These are phyloP conservation scores for Tolypocladium amazonense DNA, from an alignment of 2,329 filamentous ascomycete species.

Conservation along the genomic window DNA sequence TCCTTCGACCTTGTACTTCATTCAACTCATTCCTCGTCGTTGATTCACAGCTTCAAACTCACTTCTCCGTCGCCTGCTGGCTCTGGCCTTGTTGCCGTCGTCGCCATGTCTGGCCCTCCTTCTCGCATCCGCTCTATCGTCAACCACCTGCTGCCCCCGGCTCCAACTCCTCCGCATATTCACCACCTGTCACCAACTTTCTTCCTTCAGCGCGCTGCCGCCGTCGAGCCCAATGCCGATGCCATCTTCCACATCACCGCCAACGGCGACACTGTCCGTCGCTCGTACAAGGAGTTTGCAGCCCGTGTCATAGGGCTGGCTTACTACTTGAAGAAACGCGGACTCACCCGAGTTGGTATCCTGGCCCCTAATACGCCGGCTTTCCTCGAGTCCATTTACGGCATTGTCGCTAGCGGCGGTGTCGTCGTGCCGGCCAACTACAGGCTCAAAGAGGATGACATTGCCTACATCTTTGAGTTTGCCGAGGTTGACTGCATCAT, in stretches of 20 bases:
- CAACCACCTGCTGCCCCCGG: conserved; percentile 32
- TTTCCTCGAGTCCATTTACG: conserved; percentile 85
- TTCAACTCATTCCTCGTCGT: not conserved
- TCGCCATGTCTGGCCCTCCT: conserved; percentile 51
- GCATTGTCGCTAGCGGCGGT: conserved; percentile 69
- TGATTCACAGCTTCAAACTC: too few species aligned
- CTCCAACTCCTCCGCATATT: conserved; percentile 45
- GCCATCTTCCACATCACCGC: conserved; percentile 80
- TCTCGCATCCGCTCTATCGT: conserved; percentile 50
- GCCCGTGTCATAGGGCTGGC: conserved; percentile 80
- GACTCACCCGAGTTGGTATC: conserved; percentile 69
- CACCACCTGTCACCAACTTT: conserved; percentile 78
- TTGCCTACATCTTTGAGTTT: conserved; percentile 83
- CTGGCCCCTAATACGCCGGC: conserved; percentile 88
- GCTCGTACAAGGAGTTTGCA: conserved; percentile 72
- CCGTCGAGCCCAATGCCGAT: conserved; percentile 75
- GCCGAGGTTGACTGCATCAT: conserved; percentile 80
- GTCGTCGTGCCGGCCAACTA: conserved; percentile 60
- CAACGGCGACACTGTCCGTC: conserved; percentile 61
- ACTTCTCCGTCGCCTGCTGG: not conserved
- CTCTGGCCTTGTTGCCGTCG: not conserved
- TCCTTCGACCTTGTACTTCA: not conserved
- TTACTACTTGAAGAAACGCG: conserved; percentile 71
- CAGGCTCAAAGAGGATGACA: conserved; percentile 68
- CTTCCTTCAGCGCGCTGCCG: conserved; percentile 76